Base-by-base conservation (phyloP, 805 yeast genomes). In the Martiniozyma abietophila region DNA sequence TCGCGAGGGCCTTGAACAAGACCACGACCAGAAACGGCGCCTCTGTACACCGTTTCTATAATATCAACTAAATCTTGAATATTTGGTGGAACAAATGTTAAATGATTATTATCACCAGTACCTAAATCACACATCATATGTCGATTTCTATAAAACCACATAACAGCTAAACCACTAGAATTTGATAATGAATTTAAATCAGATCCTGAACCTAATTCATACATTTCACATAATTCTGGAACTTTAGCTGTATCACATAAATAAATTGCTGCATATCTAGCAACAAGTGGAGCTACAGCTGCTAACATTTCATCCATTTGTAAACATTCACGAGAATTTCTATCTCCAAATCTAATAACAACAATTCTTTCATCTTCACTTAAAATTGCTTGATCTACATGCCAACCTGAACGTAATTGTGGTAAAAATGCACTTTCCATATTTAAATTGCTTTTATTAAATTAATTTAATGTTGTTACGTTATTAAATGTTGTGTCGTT, bases 121-220 rank as follows among this genome's bases (percentile, higher is more conserved):
- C 98, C 98, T 56, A 88, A 86, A 63, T 92, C 98, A 58, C 96
- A 84, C 94, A 92, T 76, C 94, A 89, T 88, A 56, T 89, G 97
- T 54, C 85, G 81, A 60, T 89, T 89, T 33, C 94, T 65, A 59
- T 71, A 85, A 56, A 92, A 89, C 52, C 89, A 88, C 97, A 92
- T 92, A n/a, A n/a, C n/a, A n/a, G n/a, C n/a, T n/a, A n/a, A n/a
- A n/a, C n/a, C n/a, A n/a, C n/a, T n/a, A n/a, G n/a, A n/a, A n/a
- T n/a, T n/a, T n/a, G n/a, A n/a, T n/a, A n/a, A n/a, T n/a, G n/a
- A n/a, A n/a, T n/a, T n/a, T 34, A 92, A 65, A 28, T 95, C 78
- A 67, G 84, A 72, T 11, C 95, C 94, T 48, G 88, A 97, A 51
- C 78, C 82, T 29, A 86, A 60, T 53, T 85, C 95, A 53, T 86